Percentiles rank a stretch among this genome's conserved stretches.
Conservation (phyloP, 2,329 filamentous ascomycete species). For the Colletotrichum simmondsii region DNA sequence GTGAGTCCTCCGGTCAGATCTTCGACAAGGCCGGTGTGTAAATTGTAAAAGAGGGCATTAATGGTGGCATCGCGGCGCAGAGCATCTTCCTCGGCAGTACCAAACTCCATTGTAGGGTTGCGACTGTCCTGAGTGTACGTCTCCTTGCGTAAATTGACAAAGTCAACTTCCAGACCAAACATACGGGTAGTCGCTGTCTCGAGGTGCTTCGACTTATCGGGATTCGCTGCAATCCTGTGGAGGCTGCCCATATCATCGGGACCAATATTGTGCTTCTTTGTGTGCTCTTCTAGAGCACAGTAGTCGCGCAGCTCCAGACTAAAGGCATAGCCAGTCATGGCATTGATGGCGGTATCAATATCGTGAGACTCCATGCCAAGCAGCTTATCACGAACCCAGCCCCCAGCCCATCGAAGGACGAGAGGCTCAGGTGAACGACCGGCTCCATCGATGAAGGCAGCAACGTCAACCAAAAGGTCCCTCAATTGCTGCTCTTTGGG, state of each 20-base stretch:
- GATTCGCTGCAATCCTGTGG: conserved; percentile 91
- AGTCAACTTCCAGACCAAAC: conserved; percentile 88
- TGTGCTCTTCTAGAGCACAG: conserved; percentile 69
- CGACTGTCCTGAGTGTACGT: conserved; percentile 90
- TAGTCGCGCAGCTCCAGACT: conserved; percentile 76
- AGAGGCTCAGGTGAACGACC: conserved; percentile 63
- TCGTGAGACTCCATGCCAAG: conserved; percentile 79
- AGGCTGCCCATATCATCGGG: conserved; percentile 76
- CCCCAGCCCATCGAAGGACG: conserved; percentile 82
- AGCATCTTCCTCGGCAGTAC: conserved; percentile 90
- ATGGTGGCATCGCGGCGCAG: conserved; percentile 90
- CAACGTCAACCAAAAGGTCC: conserved; percentile 84
- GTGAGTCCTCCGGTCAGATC: conserved; percentile 84
- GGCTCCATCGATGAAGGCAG: conserved; percentile 70
- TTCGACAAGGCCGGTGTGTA: conserved; percentile 82
- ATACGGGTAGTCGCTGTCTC: conserved; percentile 90
- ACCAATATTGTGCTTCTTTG: conserved; percentile 68
- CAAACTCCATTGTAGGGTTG: conserved; percentile 93
- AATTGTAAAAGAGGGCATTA: conserved; percentile 96
- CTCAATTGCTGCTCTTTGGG: conserved; percentile 78
- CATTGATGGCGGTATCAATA: conserved; percentile 87
- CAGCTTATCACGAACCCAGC: conserved; percentile 89
- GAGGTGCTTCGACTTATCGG: conserved; percentile 95
- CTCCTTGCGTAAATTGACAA: conserved; percentile 94
- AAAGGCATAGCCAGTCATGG: conserved; percentile 84